Conservation (phyloP, 75 land plant genomes). For the Selaginella moellendorffii region DNA sequence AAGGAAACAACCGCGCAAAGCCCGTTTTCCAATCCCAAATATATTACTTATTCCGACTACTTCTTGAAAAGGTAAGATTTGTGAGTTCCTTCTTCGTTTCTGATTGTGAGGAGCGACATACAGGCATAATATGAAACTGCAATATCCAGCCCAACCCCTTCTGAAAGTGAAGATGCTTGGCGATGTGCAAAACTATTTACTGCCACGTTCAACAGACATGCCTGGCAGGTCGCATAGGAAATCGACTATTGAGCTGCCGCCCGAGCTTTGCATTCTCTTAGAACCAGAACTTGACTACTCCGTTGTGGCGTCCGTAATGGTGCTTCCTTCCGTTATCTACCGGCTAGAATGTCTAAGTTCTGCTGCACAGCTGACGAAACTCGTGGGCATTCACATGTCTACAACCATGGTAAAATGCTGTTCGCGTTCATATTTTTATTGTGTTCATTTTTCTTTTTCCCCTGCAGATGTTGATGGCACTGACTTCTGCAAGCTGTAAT, state of each 20-base stretch:
- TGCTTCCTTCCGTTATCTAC: constrained; percentile 91
- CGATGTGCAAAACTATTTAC: constrained; percentile 29
- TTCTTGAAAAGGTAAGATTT: too few relatives aligned
- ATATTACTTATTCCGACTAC: too few relatives aligned
- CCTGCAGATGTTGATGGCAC: constrained; percentile 1
- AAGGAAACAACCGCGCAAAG: too few relatives aligned
- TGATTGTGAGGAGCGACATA: constrained; percentile 38
- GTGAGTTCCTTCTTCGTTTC: too few relatives aligned
- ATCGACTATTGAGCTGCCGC: constrained; percentile 70
- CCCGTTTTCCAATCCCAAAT: too few relatives aligned
- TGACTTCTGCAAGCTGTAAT: neutral
- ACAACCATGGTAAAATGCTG: constrained; percentile 44
- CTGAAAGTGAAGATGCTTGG: constrained; percentile 55
- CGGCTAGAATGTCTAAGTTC: constrained; percentile 67
- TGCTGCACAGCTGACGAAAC: constrained; percentile 55
- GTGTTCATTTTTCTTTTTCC: too few relatives aligned
- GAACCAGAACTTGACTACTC: constrained; percentile 51
- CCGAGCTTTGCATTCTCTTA: constrained; percentile 67
- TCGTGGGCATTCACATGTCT: constrained; percentile 41
- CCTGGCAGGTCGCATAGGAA: constrained; percentile 35
- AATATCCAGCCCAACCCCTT: constrained; percentile 53
- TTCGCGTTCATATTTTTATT: too few relatives aligned
- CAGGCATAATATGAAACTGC: constrained; percentile 40
- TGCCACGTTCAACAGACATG: neutral
- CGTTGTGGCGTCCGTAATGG: constrained; percentile 51